These are phyloP conservation scores for Saccharomycopsis synnaedendra DNA, from an alignment of 805 yeast genomes.

Conservation along the genomic window DNA sequence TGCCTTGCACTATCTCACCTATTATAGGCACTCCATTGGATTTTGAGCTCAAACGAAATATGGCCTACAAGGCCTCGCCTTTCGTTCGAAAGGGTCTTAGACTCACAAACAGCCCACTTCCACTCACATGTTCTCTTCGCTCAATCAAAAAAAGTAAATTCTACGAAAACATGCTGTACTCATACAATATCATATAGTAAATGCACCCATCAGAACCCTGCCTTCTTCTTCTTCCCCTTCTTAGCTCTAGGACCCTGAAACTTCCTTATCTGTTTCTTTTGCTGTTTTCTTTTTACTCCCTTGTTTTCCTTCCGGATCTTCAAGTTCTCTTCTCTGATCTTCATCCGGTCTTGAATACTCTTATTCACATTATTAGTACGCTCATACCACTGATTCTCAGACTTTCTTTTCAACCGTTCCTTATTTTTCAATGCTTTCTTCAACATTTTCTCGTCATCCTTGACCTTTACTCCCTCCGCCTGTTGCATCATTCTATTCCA, in stretches of 20 bases:
- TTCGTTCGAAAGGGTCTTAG: no score
- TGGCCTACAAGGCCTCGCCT: no score
- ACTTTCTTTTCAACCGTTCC: slow-evolving; percentile 71
- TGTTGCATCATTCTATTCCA: slow-evolving; percentile 81
- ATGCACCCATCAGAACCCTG: slow-evolving; percentile 9
- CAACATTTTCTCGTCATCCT: slow-evolving; percentile 82
- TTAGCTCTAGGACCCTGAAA: slow-evolving; percentile 23
- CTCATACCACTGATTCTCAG: slow-evolving; percentile 88
- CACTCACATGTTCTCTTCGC: no score
- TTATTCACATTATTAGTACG: slow-evolving; percentile 72
- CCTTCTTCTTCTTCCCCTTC: slow-evolving; percentile 12
- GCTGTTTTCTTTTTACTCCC: slow-evolving; percentile 68
- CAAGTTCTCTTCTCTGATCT: slow-evolving; percentile 88
- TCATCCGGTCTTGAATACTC: slow-evolving; percentile 60
- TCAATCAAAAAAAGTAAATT: no score
- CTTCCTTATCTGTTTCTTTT: slow-evolving; percentile 53
- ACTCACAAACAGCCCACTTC: no score
- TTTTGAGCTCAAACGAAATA: no score
- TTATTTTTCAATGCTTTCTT: slow-evolving; percentile 78
- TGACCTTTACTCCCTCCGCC: slow-evolving; percentile 80
- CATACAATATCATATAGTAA: no score
- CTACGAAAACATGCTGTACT: no score
- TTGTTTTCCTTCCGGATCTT: slow-evolving; percentile 77
- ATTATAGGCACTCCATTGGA: no score
- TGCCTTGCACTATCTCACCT: no score